Base-by-base conservation (phyloP, 2,329 filamentous ascomycete genomes). In the Tolypocladium ophioglossoides region DNA sequence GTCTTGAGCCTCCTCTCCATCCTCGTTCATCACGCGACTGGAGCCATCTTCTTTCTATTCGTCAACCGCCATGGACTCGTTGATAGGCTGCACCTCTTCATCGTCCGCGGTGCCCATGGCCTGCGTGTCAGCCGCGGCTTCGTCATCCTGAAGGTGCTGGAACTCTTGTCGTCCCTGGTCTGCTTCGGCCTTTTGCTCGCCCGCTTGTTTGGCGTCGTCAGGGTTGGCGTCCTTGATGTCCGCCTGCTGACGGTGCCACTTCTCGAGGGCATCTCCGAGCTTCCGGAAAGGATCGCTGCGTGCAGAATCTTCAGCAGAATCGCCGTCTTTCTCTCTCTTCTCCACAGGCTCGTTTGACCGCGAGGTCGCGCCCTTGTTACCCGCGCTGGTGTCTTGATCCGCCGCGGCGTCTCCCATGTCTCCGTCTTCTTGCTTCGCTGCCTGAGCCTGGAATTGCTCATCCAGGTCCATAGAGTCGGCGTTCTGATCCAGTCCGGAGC, bases 1-100 rank as follows among this genome's bases (percentile, higher is more conserved):
- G 18, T 76, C 71, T 51, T 77, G 27, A 34, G 44, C 71, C n/a
- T 79, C 74, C 35, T 74, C 66, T 14, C 65, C 70, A 35, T 77
- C 72, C 52, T 83, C 82, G 1, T 83, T 80, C 65, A 85, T 72
- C 34, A 76, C 59, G 22, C 71, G 73, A 54, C 70, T 74, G 14
- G 69, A 65, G 2, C 70, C 61, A 52, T 81, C 76, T 54, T 83
- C 78, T 56, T 79, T 78, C 51, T 86, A 81, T 27, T 86, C 79
- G 53, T 95, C 89, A 55, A 96, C 83, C 2, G 88, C 91, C 82
- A 95, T 94, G 50, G 87, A 83, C 61, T 96, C 88, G 64, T 97
- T 89, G 54, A 99, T 79, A 8, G 88, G 85, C 61, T 85, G 85
- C 3, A 87, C 87, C 67, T 96, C 89, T 30, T 99, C 92, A 58